phyloP scores from a whole-genome alignment of 352 stramenopile genomes.

The Globisporangium paddicum region DNA sequence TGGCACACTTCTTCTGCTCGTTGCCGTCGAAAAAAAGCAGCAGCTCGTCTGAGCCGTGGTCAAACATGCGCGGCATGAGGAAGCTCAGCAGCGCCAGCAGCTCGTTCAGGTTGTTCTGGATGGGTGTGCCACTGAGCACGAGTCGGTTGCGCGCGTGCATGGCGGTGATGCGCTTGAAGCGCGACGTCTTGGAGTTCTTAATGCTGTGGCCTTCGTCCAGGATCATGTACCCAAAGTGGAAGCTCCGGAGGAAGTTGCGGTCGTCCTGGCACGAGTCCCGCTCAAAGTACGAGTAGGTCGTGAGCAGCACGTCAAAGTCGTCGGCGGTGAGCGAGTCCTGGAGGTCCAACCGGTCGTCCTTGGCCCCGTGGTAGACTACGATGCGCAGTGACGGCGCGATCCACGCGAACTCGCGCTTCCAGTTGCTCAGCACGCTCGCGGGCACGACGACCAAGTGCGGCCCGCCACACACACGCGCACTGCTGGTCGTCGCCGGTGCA shows the following conservation, averaged over 20 bases:
- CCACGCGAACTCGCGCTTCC: slow-evolving; percentile 88
- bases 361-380: slow-evolving; percentile 78
- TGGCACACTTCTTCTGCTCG: slow-evolving; percentile 73
- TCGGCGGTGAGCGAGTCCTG: slow-evolving; percentile 42
- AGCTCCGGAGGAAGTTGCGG: slow-evolving; percentile 67
- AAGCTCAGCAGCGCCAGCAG: slow-evolving; percentile 89
- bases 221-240: slow-evolving; percentile 90
- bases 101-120: slow-evolving; percentile 89
- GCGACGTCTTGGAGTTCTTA: slow-evolving; percentile 88
- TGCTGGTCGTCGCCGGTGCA: background rate
- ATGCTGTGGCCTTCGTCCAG: slow-evolving; percentile 93
- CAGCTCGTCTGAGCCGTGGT: slow-evolving; percentile 76
- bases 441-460: slow-evolving; percentile 93
- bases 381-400: slow-evolving; percentile 90
- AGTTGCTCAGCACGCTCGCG: slow-evolving; percentile 91
- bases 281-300: slow-evolving; percentile 92
- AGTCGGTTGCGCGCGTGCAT: slow-evolving; percentile 69
- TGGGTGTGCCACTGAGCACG: slow-evolving; percentile 84
- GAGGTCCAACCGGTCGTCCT: slow-evolving; percentile 54
- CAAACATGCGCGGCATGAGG: slow-evolving; percentile 90
- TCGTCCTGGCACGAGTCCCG: slow-evolving; percentile 82
- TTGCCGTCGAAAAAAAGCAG: slow-evolving; percentile 79
- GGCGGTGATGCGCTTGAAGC: slow-evolving; percentile 86
- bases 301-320: slow-evolving; percentile 85
- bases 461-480: slow-evolving; percentile 23